Evolutionary conservation across 2,329 filamentous ascomycete species (phyloP), one percentile per base, ranked within the genome.

Genomic region (Colletotrichum limetticola): DNA sequence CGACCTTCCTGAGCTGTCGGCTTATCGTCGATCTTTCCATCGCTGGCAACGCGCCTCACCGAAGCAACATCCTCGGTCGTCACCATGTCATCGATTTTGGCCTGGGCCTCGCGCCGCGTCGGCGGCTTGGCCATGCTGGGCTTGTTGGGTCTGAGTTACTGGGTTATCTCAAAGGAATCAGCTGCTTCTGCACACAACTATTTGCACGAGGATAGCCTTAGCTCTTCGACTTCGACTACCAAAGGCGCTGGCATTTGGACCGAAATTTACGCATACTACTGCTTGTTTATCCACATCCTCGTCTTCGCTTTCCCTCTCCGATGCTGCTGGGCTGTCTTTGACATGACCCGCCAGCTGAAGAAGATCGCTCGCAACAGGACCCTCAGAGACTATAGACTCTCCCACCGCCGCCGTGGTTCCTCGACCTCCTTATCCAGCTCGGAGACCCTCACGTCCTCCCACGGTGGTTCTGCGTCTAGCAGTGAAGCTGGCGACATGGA

Each of bases 241-340:
- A 77, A 82, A 49, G 86, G 87, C 32, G 86, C 83, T 52, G 87
- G 88, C 37, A 78, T 85, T 60, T 89, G 84, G 84, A 89, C 88
- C 16, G 79, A 85, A 61, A 37, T 90, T 35, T 92, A 92, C 77
- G 86, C 91, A 62, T 91, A 90, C 77, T 94, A 93, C 81, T 90
- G 88, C 65, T 83, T 93, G 22, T 79, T 92, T 42, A 88, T 93
- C 68, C 92, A 94, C 79, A 70, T 90, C 66, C 83, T 93, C 66
- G 91, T 92, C 76, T 88, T 90, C 75, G 80, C 87, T 37, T 93
- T 94, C 76, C 90, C 91, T 26, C 78, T 91, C 6, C 88, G 91
- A 72, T 89, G 90, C 28, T 90, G 87, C 81, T 92, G 86, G 84
- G 87, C 90, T 19, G 85, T 92, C 63, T 88, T 87, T 84, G 87